Evolutionary conservation across 129 eudicot species (phyloP).

Genomic region (Arctium lappa): DNA sequence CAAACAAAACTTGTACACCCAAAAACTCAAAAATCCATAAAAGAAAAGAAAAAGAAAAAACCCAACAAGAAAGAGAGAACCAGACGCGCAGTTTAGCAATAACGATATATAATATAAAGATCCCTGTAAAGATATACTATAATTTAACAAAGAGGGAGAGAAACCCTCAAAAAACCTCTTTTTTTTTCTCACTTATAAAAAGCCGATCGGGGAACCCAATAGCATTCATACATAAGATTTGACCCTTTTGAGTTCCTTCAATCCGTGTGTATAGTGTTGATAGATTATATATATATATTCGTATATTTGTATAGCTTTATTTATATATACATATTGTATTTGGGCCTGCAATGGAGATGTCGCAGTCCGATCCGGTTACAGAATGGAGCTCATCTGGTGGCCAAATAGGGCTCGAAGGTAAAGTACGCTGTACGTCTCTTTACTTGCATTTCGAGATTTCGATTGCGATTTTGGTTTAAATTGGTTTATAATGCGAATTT

Average conservation of each 20-base stretch:
- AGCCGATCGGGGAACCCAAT: conserved; percentile 22
- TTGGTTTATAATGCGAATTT: conserved; percentile 9
- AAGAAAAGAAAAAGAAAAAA: background rate
- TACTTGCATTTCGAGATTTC: conserved; percentile 23
- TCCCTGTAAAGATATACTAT: background rate
- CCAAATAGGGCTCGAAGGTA: conserved; percentile 77
- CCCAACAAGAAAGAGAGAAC: conserved; percentile 12
- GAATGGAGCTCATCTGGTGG: conserved; percentile 62
- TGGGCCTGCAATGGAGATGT: conserved; percentile 47
- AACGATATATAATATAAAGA: conserved; percentile 19
- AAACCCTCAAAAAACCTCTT: conserved; percentile 28
- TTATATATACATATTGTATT: conserved; percentile 18
- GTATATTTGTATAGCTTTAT: conserved; percentile 29
- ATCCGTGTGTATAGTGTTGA: conserved; percentile 27
- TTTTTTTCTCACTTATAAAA: conserved; percentile 4
- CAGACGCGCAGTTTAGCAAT: conserved; percentile 8
- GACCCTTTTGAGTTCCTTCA: conserved; percentile 18
- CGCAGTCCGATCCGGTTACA: conserved; percentile 60
- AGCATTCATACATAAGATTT: conserved; percentile 9
- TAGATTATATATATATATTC: conserved; percentile 18
- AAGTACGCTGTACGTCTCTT: conserved; percentile 10
- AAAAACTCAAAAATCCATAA: conserved; percentile 1
- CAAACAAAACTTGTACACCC: conserved; percentile 14
- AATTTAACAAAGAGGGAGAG: background rate
- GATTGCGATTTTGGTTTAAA: conserved; percentile 22